Evolutionary conservation across 1,284 basidiomycete genomes (phyloP).

Genomic region (Prillingera fragicola): DNA sequence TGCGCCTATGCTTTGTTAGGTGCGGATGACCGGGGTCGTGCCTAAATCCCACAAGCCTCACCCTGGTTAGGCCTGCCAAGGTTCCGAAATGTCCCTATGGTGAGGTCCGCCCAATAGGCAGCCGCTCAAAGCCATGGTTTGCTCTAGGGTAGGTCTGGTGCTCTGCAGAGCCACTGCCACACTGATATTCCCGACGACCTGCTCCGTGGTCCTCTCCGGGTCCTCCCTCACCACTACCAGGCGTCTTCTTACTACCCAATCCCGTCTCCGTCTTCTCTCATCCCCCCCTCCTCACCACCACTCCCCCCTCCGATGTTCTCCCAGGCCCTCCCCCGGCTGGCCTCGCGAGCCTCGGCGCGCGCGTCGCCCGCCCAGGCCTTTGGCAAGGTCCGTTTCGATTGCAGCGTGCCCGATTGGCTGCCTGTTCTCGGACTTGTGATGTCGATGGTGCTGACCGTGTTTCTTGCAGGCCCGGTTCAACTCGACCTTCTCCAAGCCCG

Average conservation of each 20-base stretch:
- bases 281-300: constrained; percentile 6
- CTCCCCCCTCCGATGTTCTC: constrained; percentile 33
- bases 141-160: no score
- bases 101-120: no score
- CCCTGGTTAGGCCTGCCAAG: no score
- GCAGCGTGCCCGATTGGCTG: neutral
- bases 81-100: no score
- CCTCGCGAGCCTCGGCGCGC: constrained; percentile 29
- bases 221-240: neutral
- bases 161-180: no score
- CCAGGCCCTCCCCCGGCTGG: constrained; percentile 40
- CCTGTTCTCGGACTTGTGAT: no score
- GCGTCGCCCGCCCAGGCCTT: constrained; percentile 12
- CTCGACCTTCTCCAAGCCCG: constrained; percentile 27
- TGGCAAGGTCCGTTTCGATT: constrained; percentile 19
- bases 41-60: no score
- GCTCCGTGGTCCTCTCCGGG: neutral
- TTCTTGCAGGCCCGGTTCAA: constrained; percentile 39
- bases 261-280: constrained; percentile 5
- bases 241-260: no score
- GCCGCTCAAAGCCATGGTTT: no score
- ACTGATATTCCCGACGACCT: neutral
- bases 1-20: no score
- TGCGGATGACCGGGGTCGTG: no score
- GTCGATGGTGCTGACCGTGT: constrained; percentile 1